Conservation (phyloP, 805 yeast genomes). For the Yarrowia sp. region DNA sequence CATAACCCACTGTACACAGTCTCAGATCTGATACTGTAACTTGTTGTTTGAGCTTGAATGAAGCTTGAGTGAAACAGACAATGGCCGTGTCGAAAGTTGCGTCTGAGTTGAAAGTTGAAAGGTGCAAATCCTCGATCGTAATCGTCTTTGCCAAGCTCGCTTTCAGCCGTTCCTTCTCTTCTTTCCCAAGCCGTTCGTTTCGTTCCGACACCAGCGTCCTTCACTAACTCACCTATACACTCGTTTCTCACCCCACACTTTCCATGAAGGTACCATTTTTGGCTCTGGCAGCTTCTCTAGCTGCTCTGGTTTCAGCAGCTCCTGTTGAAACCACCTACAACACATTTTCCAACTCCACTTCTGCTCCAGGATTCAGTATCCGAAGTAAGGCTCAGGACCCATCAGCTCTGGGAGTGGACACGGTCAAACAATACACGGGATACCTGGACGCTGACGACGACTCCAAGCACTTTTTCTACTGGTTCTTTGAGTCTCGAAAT, state of each 20-base stretch:
- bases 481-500: slow-evolving; percentile 80
- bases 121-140: too few relatives aligned
- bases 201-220: neutral
- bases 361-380: neutral
- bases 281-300: too few relatives aligned
- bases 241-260: neutral
- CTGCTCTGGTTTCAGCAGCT: neutral
- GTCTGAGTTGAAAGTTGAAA: neutral
- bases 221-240: neutral
- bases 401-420: slow-evolving; percentile 57
- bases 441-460: slow-evolving; percentile 67
- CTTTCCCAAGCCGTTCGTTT: neutral
- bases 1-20: too few relatives aligned
- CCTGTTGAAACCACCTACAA: neutral
- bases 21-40: too few relatives aligned
- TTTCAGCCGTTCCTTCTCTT: too few relatives aligned
- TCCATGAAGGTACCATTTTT: neutral
- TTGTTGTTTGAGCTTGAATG: neutral
- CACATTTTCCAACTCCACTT: neutral
- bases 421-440: slow-evolving; percentile 74
- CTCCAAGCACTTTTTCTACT: slow-evolving; percentile 72
- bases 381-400: neutral
- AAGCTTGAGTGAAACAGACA: slow-evolving; percentile 6
- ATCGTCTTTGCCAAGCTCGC: too few relatives aligned
- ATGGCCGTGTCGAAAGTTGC: neutral